phyloP scores from a whole-genome alignment of 208 protist genomes.

The Trypanosomatidae sp. region DNA sequence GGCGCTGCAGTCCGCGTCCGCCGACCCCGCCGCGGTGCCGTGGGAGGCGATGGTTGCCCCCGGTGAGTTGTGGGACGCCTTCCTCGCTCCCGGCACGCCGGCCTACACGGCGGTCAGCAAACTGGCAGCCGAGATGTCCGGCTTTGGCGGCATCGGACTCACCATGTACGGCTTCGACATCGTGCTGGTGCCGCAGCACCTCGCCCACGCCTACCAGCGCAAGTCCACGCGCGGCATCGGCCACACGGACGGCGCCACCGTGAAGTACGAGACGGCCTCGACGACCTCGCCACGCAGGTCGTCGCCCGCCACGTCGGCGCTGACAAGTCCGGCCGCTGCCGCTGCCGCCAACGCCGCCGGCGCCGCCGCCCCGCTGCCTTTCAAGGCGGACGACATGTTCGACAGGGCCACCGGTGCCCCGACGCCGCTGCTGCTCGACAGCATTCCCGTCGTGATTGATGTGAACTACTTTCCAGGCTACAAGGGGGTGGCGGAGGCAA shows the following conservation, averaged over 20 bases:
- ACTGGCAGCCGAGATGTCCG: conserved; percentile 41
- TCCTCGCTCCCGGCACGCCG: conserved; percentile 52
- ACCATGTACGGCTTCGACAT: conserved; percentile 84
- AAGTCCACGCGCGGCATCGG: conserved; percentile 34
- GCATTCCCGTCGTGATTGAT: conserved; percentile 70
- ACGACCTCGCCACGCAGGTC: neutral
- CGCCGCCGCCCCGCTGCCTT: conserved; percentile 3
- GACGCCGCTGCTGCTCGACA: conserved; percentile 46
- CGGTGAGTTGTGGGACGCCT: conserved; percentile 45
- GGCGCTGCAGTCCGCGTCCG: no score
- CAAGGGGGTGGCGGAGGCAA: conserved; percentile 47
- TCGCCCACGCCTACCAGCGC: conserved; percentile 30
- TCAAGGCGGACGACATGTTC: conserved; percentile 47
- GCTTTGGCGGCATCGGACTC: conserved; percentile 35
- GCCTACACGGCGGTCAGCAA: conserved; percentile 33
- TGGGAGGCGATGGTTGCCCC: conserved; percentile 29
- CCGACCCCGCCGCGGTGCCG: no score
- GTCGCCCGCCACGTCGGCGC: neutral
- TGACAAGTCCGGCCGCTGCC: neutral
- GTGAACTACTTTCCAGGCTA: conserved; percentile 90
- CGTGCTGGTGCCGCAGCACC: conserved; percentile 54
- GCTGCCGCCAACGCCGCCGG: neutral
- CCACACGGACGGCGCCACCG: conserved; percentile 14
- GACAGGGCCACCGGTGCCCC: conserved; percentile 54
- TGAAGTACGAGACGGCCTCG: conserved; percentile 14